phyloP scores from a whole-genome alignment of 2,329 filamentous ascomycete species.

The Ophiostoma piceae region DNA sequence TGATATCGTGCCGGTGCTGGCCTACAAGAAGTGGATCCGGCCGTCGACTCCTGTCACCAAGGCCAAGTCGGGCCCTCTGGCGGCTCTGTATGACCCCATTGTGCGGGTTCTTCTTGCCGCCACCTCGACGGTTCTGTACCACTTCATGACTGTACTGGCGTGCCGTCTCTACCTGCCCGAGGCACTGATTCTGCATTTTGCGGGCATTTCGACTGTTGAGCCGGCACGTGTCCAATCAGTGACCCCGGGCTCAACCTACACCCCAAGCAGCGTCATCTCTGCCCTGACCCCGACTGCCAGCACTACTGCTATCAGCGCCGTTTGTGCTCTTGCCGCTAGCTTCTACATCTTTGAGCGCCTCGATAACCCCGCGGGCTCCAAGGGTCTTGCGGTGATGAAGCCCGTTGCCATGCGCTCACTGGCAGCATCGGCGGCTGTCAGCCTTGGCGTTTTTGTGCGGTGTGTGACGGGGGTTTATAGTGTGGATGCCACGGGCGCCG shows the following conservation, averaged over 20 bases:
- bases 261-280: neutral
- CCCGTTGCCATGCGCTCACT: slow-evolving; percentile 59
- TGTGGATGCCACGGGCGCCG: slow-evolving; percentile 64
- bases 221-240: slow-evolving; percentile 42
- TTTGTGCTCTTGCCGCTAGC: slow-evolving; percentile 45
- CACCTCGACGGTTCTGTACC: slow-evolving; percentile 68
- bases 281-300: slow-evolving; percentile 15
- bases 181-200: slow-evolving; percentile 70
- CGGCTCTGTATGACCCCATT: slow-evolving; percentile 15
- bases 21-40: slow-evolving; percentile 14
- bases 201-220: slow-evolving; percentile 62
- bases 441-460: slow-evolving; percentile 57
- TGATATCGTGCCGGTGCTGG: slow-evolving; percentile 18
- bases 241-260: neutral
- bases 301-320: neutral
- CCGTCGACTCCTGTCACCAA: neutral
- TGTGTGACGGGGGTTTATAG: slow-evolving; percentile 63
- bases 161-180: slow-evolving; percentile 65
- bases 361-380: neutral
- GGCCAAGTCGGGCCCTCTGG: slow-evolving; percentile 4
- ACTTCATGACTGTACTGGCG: slow-evolving; percentile 63
- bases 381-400: neutral
- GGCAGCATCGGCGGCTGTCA: slow-evolving; percentile 53
- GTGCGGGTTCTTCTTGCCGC: slow-evolving; percentile 53
- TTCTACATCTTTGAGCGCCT: slow-evolving; percentile 62